Evolutionary conservation across 1,284 basidiomycete genomes (phyloP), one percentile per base, ranked within the genome.

Genomic region (Apiotrichum siamense): DNA sequence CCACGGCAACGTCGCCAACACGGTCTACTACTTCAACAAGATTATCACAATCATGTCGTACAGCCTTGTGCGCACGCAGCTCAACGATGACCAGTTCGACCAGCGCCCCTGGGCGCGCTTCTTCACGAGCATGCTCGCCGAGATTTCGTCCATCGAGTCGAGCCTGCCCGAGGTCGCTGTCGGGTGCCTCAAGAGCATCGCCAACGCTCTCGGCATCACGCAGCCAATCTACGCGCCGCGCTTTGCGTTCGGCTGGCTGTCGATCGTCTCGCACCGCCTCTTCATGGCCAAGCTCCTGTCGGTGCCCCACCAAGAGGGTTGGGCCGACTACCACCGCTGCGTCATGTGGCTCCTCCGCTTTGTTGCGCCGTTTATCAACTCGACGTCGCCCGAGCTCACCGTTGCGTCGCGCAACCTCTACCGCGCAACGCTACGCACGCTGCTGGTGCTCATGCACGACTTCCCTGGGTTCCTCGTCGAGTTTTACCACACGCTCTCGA

Each of bases 101-200:
- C 93, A 97, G 75, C 93, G 97, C 74, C 94, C 96, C 2, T 98
- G 97, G 80, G 94, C 94, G 78, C 83, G 96, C 52, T 94, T 98
- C 77, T 98, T 98, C 78, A 97, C 92, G 15, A 96, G 89, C 70
- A 80, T 98, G 58, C 79, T 98, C 66, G 92, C 88, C 63, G 96
- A 98, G 69, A 75, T 98, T 39, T 84, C 90, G 60, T 75, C 83
- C 17, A 85, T 97, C 60, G 91, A 96, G 73, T 77, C 80, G 20
- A 84, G 84, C 64, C 79, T 97, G 13, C 89, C 88, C 3, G 77
- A 83, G 12, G 89, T 89, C 0, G 97, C 97, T 70, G 84, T 88
- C 77, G 89, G 88, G 61, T 77, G 97, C 60, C 77, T 99, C 62
- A 80, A 92, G 54, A 87, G 90, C 7, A 85, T 96, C 58, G 86